Base-by-base conservation (phyloP, 164 flowering plant genomes). In the Pachysandra terminalis region DNA sequence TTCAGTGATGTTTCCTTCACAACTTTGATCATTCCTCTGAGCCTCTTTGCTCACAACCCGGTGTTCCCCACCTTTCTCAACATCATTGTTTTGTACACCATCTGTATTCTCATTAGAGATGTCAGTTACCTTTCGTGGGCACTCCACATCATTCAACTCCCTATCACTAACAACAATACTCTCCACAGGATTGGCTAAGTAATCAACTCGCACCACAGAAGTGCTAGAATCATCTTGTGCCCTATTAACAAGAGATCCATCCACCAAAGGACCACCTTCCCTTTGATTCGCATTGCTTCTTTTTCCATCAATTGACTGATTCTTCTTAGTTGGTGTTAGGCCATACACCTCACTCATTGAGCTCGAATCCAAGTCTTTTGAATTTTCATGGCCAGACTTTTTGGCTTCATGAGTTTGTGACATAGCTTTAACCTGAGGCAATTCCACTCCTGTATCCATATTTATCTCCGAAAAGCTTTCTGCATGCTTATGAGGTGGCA, bases 401-500 rank as follows among this genome's bases (percentile, higher is more conserved):
- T 74, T 81, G 63, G 62, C 75, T 48, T 60, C 77, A 14, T 59
- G 52, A 66, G 60, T 19, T 23, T 66, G 75, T 64, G 60, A 63
- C 24, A 64, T 59, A 65, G 37, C 69, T 61, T 76, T 81, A 69
- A 57, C 64, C 32, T 28, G 63, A 68, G 66, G 64, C 45, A 57
- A 59, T 32, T 61, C 65, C 25, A 10, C 75, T 24, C 37, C 70
- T 5, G 56, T 59, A 61, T 60, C 81, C 59, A 59, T 70, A 63
- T 74, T 37, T 52, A 72, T 45, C 25, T 49, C 71, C 66, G 80
- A 63, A 27, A 49, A 60, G 22, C 68, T 61, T 56, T 73, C 79
- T 40, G 41, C n/a, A 75, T 60, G 51, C 45, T 71, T 74, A 75
- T 71, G 79, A 26, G 79, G 66, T 1, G 68, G 78, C 64, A 77